Percentiles rank a stretch among this genome's conserved stretches.
Evolutionary conservation across 2,329 filamentous ascomycete species (phyloP).

Genomic region (Cadophora gregata): DNA sequence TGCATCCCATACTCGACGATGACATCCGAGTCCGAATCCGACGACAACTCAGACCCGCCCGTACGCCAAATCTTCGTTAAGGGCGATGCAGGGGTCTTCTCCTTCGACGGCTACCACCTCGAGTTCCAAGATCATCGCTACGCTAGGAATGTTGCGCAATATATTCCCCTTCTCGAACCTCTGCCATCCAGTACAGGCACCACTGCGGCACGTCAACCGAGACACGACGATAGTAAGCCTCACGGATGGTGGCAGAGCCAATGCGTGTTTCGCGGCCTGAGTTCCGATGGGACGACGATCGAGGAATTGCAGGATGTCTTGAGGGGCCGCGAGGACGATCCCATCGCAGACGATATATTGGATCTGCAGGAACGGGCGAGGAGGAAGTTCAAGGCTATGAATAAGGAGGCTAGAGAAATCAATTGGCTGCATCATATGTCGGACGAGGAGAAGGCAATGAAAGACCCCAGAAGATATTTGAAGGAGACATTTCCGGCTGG

Average conservation of each 20-base stretch:
- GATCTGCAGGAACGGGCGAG: constrained; percentile 53
- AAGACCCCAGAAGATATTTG: constrained; percentile 19
- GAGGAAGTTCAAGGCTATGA: constrained; percentile 44
- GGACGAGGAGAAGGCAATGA: constrained; percentile 36
- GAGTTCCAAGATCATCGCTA: constrained; percentile 21
- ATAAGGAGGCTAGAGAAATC: constrained; percentile 26
- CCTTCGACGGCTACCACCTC: constrained; percentile 15
- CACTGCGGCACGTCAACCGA: constrained; percentile 42
- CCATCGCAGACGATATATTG: constrained; percentile 69
- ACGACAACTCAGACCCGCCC: constrained; percentile 12
- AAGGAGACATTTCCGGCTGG: constrained; percentile 21
- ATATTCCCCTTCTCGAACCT: constrained; percentile 60
- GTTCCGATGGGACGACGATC: constrained; percentile 7
- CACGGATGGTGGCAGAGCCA: constrained; percentile 27
- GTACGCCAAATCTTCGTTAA: neutral
- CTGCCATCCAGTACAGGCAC: constrained; percentile 66
- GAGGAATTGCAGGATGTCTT: constrained; percentile 45
- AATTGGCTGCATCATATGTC: constrained; percentile 27
- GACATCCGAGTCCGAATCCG: constrained; percentile 9
- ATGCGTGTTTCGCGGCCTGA: constrained; percentile 26
- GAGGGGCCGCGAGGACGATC: constrained; percentile 63
- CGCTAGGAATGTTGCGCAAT: constrained; percentile 57
- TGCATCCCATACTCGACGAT: constrained; percentile 5
- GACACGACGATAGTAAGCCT: constrained; percentile 13
- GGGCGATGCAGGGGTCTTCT: constrained; percentile 4